These are phyloP conservation scores for Beauveria rudraprayagi DNA, from an alignment of 2,329 filamentous ascomycete species.

Conservation along the genomic window DNA sequence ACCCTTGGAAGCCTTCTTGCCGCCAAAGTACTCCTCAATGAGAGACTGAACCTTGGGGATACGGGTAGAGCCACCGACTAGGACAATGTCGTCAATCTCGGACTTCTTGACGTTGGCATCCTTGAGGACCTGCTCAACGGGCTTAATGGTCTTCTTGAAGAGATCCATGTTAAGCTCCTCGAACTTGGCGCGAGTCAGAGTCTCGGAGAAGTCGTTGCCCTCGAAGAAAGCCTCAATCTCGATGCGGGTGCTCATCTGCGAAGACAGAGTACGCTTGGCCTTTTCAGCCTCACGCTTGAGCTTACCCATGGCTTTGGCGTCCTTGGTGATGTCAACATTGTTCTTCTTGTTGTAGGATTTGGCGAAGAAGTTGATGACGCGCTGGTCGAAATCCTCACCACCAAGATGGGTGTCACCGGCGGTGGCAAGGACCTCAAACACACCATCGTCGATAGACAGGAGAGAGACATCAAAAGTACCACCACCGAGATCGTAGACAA, in stretches of 20 bases:
- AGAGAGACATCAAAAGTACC: slow-evolving; percentile 93
- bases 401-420: slow-evolving; percentile 95
- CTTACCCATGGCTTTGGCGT: slow-evolving; percentile 97
- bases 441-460: slow-evolving; percentile 81
- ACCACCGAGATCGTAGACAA: slow-evolving; percentile 90
- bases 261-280: slow-evolving; percentile 96
- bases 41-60: slow-evolving; percentile 95
- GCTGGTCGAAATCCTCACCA: slow-evolving; percentile 98
- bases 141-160: slow-evolving; percentile 99
- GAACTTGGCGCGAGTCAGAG: slow-evolving; percentile 96
- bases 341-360: slow-evolving; percentile 99
- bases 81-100: slow-evolving; percentile 92
- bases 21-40: slow-evolving; percentile 89
- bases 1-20: slow-evolving; percentile 98
- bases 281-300: slow-evolving; percentile 99
- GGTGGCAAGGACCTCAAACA: slow-evolving; percentile 90
- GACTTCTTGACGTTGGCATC: slow-evolving; percentile 95
- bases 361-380: slow-evolving; percentile 90
- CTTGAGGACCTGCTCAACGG: slow-evolving; percentile 96
- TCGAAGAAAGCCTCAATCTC: slow-evolving; percentile 97
- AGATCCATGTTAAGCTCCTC: slow-evolving; percentile 98
- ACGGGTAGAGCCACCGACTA: slow-evolving; percentile 97
- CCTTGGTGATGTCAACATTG: slow-evolving; percentile 83
- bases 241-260: slow-evolving; percentile 85
- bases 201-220: slow-evolving; percentile 97